phyloP scores from a whole-genome alignment of 495 filamentous ascomycete species.

The Penicillium canariense region DNA sequence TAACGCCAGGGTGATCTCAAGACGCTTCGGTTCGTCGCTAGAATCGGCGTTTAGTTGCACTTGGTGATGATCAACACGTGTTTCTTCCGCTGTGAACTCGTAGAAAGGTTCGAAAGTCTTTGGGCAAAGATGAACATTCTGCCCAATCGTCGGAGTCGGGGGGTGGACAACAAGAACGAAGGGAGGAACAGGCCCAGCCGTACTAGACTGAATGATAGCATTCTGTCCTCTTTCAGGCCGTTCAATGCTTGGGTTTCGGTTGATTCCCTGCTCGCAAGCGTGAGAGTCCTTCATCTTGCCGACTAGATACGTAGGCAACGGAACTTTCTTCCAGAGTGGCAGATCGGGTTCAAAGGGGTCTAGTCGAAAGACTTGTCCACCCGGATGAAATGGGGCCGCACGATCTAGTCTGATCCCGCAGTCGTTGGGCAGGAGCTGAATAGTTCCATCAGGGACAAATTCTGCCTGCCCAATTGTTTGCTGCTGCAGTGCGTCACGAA shows the following conservation, averaged over 20 bases:
- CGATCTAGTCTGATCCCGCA: not conserved
- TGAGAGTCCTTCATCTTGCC: not conserved
- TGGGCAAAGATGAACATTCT: not conserved
- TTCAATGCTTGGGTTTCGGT: not conserved
- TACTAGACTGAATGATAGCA: not conserved
- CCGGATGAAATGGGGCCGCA: not conserved
- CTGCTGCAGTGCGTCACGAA: too few relatives aligned
- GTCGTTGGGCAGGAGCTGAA: not conserved
- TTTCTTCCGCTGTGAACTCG: not conserved
- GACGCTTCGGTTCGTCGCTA: not conserved
- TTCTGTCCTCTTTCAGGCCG: too few relatives aligned
- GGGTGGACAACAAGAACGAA: not conserved
- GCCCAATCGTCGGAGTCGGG: not conserved
- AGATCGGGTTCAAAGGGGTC: not conserved
- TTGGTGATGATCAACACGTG: not conserved
- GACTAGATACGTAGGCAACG: not conserved
- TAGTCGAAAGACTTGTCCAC: not conserved
- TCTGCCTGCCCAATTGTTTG: too few relatives aligned
- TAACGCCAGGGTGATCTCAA: not conserved
- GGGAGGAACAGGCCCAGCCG: not conserved
- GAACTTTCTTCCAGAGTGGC: not conserved
- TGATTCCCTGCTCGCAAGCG: not conserved
- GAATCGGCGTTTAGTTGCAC: not conserved
- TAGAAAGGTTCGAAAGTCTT: not conserved
- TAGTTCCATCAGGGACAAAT: not conserved